Conservation (phyloP, 1,284 basidiomycete species). For the Cutaneotrichosporon dermatis region DNA sequence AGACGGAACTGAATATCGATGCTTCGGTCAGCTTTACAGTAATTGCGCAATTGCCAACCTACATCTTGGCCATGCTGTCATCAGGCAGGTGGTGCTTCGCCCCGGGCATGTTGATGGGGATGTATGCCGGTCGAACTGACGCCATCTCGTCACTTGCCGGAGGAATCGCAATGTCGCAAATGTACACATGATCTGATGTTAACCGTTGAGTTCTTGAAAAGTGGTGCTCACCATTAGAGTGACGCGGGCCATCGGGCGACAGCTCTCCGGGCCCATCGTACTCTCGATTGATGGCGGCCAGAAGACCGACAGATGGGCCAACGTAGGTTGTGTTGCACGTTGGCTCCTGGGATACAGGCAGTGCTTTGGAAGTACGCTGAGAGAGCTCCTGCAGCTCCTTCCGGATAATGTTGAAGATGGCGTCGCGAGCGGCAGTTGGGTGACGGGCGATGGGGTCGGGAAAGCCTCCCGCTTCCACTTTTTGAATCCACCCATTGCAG, state of each 20-base stretch:
- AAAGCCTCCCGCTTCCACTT: too few relatives aligned
- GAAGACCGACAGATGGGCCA: not conserved
- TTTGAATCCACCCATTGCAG: too few relatives aligned
- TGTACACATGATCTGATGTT: slow-evolving; percentile 57
- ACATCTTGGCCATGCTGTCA: slow-evolving; percentile 3
- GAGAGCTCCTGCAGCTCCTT: slow-evolving; percentile 7
- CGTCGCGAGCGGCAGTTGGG: not conserved
- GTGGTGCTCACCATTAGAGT: slow-evolving; percentile 9
- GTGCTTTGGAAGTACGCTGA: not conserved
- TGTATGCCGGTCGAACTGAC: slow-evolving; percentile 52
- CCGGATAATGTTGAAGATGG: slow-evolving; percentile 8
- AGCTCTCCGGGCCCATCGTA: slow-evolving; percentile 59
- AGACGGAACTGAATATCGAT: slow-evolving; percentile 67
- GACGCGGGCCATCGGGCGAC: slow-evolving; percentile 54
- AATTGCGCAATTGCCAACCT: too few relatives aligned
- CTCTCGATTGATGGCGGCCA: slow-evolving; percentile 15
- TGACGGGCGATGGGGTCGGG: not conserved
- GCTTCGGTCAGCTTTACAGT: too few relatives aligned
- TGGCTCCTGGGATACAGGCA: not conserved
- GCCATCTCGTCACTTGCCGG: slow-evolving; percentile 62
- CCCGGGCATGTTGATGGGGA: slow-evolving; percentile 57
- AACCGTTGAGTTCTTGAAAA: too few relatives aligned
- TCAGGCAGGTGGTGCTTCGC: slow-evolving; percentile 56
- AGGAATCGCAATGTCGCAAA: slow-evolving; percentile 58
- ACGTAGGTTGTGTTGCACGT: too few relatives aligned